These are phyloP conservation scores for Xylaria sp. DNA, from an alignment of 2,329 filamentous ascomycete species.

Conservation along the genomic window DNA sequence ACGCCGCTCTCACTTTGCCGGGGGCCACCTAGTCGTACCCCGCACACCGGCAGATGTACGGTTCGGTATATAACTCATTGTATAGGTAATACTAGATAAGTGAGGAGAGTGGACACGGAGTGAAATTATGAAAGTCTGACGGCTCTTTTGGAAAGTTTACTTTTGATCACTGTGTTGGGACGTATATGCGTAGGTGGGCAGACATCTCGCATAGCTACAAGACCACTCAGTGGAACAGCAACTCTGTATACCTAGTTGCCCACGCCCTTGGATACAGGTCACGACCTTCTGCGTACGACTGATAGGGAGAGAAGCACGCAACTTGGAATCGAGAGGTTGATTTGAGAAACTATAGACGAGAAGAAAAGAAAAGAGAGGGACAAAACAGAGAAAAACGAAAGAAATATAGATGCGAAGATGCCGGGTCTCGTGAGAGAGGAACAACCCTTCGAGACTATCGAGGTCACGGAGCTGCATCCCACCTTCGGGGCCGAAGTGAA, in stretches of 20 bases:
- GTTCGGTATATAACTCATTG: not conserved
- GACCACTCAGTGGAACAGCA: not conserved
- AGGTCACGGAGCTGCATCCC: constrained; percentile 46
- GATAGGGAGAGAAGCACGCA: not conserved
- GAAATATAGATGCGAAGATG: constrained; percentile 39
- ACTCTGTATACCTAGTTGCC: not conserved
- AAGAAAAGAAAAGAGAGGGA: not conserved
- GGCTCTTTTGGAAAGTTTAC: not conserved
- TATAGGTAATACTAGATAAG: constrained; percentile 4
- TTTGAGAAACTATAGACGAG: not conserved
- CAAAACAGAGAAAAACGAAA: not conserved
- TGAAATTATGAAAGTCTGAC: not conserved
- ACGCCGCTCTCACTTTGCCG: constrained; percentile 8
- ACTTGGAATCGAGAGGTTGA: not conserved
- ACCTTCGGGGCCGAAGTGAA: constrained; percentile 50
- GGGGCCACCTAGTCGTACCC: constrained; percentile 17
- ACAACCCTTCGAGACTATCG: constrained; percentile 44
- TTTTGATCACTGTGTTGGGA: not conserved
- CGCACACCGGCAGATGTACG: constrained; percentile 33
- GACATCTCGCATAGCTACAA: not conserved
- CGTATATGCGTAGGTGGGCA: not conserved
- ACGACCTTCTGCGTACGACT: not conserved
- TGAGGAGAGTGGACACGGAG: not conserved
- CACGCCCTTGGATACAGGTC: not conserved
- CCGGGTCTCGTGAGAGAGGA: constrained; percentile 46